phyloP scores from a whole-genome alignment of 345 rosid genomes.

The Citrus unshiu region DNA sequence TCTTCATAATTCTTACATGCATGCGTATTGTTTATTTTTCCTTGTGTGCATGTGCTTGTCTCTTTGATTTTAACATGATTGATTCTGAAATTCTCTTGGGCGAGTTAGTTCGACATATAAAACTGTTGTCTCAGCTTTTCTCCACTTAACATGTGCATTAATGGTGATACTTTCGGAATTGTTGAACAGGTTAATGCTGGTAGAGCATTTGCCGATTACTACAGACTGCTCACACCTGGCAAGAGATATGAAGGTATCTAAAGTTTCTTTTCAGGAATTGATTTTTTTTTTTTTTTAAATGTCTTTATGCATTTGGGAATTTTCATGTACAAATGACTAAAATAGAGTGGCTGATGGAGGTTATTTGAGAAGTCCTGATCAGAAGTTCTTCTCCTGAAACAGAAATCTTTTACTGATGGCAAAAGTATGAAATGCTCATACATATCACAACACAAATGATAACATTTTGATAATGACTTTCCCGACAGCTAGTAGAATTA shows the following conservation, averaged over 20 bases:
- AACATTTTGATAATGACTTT: not conserved
- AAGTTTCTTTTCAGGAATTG: not conserved
- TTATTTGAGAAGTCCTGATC: not conserved
- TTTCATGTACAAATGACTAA: not conserved
- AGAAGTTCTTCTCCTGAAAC: not conserved
- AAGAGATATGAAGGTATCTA: slow-evolving; percentile 72
- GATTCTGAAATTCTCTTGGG: not conserved
- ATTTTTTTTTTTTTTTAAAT: not conserved
- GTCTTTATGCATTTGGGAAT: not conserved
- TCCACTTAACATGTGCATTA: not conserved
- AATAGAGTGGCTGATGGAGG: not conserved
- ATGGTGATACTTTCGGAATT: not conserved
- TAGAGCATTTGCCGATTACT: slow-evolving; percentile 62
- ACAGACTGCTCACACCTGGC: slow-evolving; percentile 69
- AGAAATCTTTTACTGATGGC: not conserved
- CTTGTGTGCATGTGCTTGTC: not conserved
- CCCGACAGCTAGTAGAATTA: not conserved
- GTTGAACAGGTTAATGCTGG: slow-evolving; percentile 64
- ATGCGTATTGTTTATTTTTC: not conserved
- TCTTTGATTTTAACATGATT: not conserved
- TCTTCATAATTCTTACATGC: not conserved
- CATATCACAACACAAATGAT: not conserved
- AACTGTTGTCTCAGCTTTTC: not conserved
- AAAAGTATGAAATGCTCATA: not conserved
- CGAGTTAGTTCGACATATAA: not conserved